These are phyloP conservation scores for Hortaea sp. DNA, from an alignment of 2,329 filamentous ascomycete species.

Conservation along the genomic window DNA sequence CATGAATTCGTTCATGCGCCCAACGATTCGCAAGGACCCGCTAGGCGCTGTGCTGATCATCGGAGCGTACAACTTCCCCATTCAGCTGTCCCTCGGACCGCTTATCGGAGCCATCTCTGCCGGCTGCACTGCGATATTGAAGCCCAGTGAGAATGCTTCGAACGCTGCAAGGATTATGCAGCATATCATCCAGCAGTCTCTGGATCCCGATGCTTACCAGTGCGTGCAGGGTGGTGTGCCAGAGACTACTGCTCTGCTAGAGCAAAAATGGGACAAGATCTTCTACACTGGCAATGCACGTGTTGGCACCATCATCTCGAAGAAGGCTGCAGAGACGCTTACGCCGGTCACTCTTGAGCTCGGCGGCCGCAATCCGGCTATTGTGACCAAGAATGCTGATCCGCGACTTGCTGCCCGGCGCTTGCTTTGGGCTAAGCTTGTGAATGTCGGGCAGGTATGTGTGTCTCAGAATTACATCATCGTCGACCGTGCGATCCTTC, in stretches of 20 bases:
- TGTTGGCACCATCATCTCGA: constrained; percentile 54
- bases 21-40: constrained; percentile 77
- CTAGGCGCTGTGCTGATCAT: constrained; percentile 76
- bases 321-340: constrained; percentile 43
- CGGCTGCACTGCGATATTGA: constrained; percentile 80
- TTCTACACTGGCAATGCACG: constrained; percentile 78
- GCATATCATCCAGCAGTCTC: constrained; percentile 62
- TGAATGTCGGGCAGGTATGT: constrained; percentile 86
- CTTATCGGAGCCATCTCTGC: constrained; percentile 84
- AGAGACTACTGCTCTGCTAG: constrained; percentile 71
- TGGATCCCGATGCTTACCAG: constrained; percentile 68
- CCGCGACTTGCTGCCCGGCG: constrained; percentile 70
- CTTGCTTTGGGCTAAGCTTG: constrained; percentile 77
- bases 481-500: constrained; percentile 60
- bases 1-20: constrained; percentile 57
- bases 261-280: constrained; percentile 95
- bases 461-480: constrained; percentile 88
- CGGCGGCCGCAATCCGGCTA: constrained; percentile 83
- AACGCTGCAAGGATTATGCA: constrained; percentile 67
- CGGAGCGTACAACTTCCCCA: constrained; percentile 84
- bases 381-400: constrained; percentile 77
- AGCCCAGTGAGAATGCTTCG: constrained; percentile 78
- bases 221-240: constrained; percentile 72
- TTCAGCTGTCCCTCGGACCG: constrained; percentile 69
- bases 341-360: constrained; percentile 86